Evolutionary conservation across 2,329 filamentous ascomycete genomes (phyloP).

Genomic region (Ceratocystis albifundus): DNA sequence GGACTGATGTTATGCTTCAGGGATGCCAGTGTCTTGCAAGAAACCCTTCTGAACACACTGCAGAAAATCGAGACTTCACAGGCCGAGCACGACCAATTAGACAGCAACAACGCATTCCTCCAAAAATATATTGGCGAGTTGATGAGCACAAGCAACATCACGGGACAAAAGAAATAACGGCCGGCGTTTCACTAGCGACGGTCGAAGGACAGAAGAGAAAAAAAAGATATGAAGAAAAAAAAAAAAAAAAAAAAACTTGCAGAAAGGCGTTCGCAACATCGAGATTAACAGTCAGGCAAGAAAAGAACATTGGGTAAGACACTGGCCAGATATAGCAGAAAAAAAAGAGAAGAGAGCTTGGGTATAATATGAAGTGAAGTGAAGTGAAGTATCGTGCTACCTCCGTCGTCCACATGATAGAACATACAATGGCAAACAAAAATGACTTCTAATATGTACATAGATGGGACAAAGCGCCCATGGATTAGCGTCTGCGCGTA

Average conservation of each 20-base stretch:
- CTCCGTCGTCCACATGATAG: not conserved
- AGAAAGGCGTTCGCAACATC: not conserved
- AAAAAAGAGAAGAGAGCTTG: not conserved
- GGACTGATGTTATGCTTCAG: conserved; percentile 36
- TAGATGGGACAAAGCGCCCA: not conserved
- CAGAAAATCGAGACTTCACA: conserved; percentile 91
- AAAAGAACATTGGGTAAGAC: not conserved
- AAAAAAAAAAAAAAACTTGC: not conserved
- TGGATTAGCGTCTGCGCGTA: conserved; percentile 40
- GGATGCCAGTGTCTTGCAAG: conserved; percentile 79
- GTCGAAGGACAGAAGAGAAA: too few species aligned
- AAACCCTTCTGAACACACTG: conserved; percentile 77
- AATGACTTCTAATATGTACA: not conserved
- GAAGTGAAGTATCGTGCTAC: not conserved
- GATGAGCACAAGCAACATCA: conserved; percentile 74
- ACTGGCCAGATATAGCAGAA: not conserved
- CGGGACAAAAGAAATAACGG: conserved; percentile 46
- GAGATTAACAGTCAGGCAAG: not conserved
- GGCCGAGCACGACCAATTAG: conserved; percentile 89
- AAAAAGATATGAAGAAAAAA: not conserved
- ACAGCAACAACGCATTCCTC: conserved; percentile 91
- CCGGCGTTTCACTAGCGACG: not conserved
- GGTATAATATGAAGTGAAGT: not conserved
- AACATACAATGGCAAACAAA: not conserved
- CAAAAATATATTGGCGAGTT: conserved; percentile 97